Percentiles rank a stretch among this genome's conserved stretches.
Evolutionary conservation across 2,329 filamentous ascomycete species (phyloP).

Genomic region (Monilinia laxa): DNA sequence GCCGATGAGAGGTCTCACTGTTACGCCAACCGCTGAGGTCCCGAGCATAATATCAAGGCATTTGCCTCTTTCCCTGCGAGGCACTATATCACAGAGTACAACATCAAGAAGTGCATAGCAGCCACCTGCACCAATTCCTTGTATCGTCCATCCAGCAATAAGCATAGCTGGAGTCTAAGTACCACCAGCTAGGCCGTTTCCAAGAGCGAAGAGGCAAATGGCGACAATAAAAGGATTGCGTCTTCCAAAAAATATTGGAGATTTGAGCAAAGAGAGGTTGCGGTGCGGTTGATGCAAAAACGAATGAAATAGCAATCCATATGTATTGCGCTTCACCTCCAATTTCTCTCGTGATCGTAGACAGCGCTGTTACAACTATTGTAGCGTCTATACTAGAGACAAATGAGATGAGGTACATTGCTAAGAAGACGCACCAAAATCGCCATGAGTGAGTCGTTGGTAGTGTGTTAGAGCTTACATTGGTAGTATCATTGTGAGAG

Average conservation of each 20-base stretch:
- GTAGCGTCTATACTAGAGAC: not conserved
- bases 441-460: too few relatives aligned
- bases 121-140: conserved; percentile 52
- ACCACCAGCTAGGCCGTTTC: too few relatives aligned
- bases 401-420: too few relatives aligned
- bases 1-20: conserved; percentile 8
- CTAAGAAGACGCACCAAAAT: too few relatives aligned
- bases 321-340: conserved; percentile 10
- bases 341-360: conserved; percentile 8
- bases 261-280: too few relatives aligned
- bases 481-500: too few relatives aligned
- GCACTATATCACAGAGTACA: conserved; percentile 40
- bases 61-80: conserved; percentile 45
- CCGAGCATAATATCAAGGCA: conserved; percentile 43
- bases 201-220: too few relatives aligned
- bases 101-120: conserved; percentile 48
- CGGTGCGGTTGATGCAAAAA: too few relatives aligned
- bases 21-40: conserved; percentile 27
- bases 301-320: too few relatives aligned
- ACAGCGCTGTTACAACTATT: conserved; percentile 11
- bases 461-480: too few relatives aligned
- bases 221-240: too few relatives aligned
- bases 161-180: conserved; percentile 43
- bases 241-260: too few relatives aligned
- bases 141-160: conserved; percentile 46